These are phyloP conservation scores for Crithidia brevicula DNA, from an alignment of 208 protist species.

Conservation along the genomic window DNA sequence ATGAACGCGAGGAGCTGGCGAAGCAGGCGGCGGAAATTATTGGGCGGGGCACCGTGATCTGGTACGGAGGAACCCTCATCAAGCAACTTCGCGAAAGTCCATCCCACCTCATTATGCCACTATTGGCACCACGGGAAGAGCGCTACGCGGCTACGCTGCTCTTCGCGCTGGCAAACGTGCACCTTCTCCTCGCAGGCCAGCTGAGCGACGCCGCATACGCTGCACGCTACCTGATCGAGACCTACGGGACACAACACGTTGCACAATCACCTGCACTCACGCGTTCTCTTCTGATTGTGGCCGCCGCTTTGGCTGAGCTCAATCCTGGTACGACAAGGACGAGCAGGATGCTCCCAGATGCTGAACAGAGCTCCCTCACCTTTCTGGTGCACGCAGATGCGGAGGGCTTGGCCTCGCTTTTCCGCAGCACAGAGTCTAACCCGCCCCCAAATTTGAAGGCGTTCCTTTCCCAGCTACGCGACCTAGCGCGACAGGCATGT, in stretches of 20 bases:
- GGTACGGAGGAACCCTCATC: conserved; percentile 23
- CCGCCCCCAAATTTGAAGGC: background rate
- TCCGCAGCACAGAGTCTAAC: background rate
- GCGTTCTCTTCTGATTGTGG: background rate
- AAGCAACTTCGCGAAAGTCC: conserved; percentile 8
- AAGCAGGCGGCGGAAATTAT: conserved; percentile 21
- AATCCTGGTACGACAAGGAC: background rate
- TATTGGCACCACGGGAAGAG: conserved; percentile 16
- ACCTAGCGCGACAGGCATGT: background rate
- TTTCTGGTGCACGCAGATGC: background rate
- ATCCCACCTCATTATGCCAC: background rate
- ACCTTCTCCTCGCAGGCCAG: background rate
- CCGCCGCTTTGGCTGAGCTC: background rate
- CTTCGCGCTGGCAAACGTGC: conserved; percentile 21
- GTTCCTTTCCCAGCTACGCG: background rate
- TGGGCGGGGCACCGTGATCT: conserved; percentile 20
- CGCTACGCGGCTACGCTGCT: conserved; percentile 11
- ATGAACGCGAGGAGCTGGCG: conserved; percentile 23
- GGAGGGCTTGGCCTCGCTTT: background rate
- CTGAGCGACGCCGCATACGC: background rate
- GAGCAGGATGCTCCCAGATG: background rate
- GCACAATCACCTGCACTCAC: conserved; percentile 18
- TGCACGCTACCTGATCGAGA: conserved; percentile 10
- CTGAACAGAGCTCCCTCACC: background rate
- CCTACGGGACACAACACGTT: background rate